Evolutionary conservation across 306 rosid genomes (phyloP).

Genomic region (Astragalus glycyphyllos): DNA sequence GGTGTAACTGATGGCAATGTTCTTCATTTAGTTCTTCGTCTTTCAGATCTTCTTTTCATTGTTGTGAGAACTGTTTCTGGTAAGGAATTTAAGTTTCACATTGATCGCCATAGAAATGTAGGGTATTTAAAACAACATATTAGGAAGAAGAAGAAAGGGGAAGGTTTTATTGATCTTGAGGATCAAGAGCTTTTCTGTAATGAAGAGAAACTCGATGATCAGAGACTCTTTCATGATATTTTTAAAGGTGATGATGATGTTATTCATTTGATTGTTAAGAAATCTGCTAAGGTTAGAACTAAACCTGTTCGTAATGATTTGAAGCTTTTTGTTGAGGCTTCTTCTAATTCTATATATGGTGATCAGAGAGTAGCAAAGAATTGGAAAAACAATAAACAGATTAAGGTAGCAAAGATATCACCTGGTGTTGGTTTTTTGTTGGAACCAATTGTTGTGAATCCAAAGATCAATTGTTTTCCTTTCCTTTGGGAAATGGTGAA

Average conservation of each 20-base stretch:
- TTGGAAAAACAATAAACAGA: slow-evolving; percentile 8
- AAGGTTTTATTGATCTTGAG: slow-evolving; percentile 57
- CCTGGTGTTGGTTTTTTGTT: slow-evolving; percentile 47
- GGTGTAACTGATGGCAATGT: slow-evolving; percentile 65
- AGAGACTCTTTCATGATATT: slow-evolving; percentile 58
- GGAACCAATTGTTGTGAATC: slow-evolving; percentile 54
- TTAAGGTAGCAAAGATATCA: slow-evolving; percentile 42
- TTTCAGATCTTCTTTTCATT: slow-evolving; percentile 64
- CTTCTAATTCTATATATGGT: background rate
- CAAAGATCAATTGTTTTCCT: slow-evolving; percentile 45
- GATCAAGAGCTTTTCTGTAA: slow-evolving; percentile 67
- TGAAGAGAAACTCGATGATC: slow-evolving; percentile 66
- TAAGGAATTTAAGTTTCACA: slow-evolving; percentile 56
- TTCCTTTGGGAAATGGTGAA: slow-evolving; percentile 51
- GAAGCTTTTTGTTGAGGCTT: slow-evolving; percentile 58
- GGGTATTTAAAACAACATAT: slow-evolving; percentile 65
- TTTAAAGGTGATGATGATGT: slow-evolving; percentile 54
- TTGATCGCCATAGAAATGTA: slow-evolving; percentile 60
- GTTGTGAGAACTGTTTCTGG: slow-evolving; percentile 60
- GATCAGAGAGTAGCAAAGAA: slow-evolving; percentile 32
- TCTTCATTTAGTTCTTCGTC: slow-evolving; percentile 65
- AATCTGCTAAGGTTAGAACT: slow-evolving; percentile 59
- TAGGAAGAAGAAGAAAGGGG: slow-evolving; percentile 48
- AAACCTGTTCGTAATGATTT: slow-evolving; percentile 51
- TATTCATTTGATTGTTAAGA: slow-evolving; percentile 59